phyloP scores from a whole-genome alignment of 192 early-diverging fungal species.

The Backusella australiensis region DNA sequence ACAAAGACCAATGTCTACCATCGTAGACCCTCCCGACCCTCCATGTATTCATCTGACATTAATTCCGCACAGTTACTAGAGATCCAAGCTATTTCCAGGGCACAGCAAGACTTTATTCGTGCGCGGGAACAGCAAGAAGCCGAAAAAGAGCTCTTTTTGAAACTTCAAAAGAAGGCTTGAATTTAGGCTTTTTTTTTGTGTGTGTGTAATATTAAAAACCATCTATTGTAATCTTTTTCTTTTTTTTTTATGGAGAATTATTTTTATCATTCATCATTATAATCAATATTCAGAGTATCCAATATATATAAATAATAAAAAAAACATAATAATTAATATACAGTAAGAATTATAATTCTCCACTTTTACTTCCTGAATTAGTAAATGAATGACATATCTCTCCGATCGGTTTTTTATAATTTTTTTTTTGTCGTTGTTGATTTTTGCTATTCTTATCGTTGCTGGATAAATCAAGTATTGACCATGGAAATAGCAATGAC shows the following conservation, averaged over 20 bases:
- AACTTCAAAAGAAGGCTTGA: slow-evolving; percentile 2
- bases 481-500: too few relatives aligned
- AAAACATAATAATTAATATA: background rate
- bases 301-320: slow-evolving; percentile 4
- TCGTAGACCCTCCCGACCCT: background rate
- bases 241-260: background rate
- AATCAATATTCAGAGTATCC: background rate
- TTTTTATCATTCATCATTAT: background rate
- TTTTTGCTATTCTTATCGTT: background rate
- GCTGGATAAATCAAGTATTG: background rate
- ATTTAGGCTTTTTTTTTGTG: background rate
- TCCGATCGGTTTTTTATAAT: background rate
- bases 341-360: background rate
- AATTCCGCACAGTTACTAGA: background rate
- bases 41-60: slow-evolving; percentile 7
- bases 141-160: slow-evolving; percentile 8
- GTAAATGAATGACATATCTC: background rate
- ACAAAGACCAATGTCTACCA: background rate
- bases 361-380: background rate
- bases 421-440: background rate
- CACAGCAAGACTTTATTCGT: slow-evolving; percentile 13
- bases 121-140: slow-evolving; percentile 5
- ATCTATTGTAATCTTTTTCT: background rate
- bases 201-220: background rate
- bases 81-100: slow-evolving; percentile 10